Conservation (phyloP, 371 early-diverging fungal genomes). For the Mucor irregularis region DNA sequence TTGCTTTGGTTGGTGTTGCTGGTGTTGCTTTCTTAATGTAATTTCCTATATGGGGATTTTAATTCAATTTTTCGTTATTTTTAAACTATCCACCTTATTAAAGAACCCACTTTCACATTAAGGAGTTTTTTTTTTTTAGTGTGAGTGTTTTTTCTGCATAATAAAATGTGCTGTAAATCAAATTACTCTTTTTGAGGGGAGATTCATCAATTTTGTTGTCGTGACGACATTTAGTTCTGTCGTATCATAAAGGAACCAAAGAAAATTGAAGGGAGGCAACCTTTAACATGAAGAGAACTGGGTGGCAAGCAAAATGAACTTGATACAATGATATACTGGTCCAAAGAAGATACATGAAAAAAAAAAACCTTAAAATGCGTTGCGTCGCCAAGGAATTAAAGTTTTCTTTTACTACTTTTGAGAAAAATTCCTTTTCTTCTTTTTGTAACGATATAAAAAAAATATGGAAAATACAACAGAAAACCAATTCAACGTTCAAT, state of each 20-base stretch:
- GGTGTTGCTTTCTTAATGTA: constrained; percentile 35
- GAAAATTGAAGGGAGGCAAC: no score
- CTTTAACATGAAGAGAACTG: no score
- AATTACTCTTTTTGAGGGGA: no score
- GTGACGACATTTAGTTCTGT: no score
- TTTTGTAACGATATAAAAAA: background rate
- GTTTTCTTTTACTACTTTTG: background rate
- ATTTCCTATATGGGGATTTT: no score
- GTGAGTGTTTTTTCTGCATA: background rate
- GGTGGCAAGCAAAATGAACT: no score
- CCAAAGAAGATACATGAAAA: background rate
- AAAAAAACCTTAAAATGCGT: no score
- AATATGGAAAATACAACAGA: constrained; percentile 25
- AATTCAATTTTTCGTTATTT: background rate
- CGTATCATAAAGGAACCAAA: no score
- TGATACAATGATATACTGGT: background rate
- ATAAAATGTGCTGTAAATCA: no score
- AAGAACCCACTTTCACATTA: background rate
- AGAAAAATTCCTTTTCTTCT: constrained; percentile 3
- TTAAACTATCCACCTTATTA: background rate
- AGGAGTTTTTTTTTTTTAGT: background rate
- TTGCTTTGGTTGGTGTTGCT: constrained; percentile 32
- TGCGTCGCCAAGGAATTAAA: background rate
- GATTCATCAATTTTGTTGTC: no score
- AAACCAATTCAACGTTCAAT: constrained; percentile 36